Base-by-base conservation (phyloP, 768 basidiomycete genomes). In the Boletus rubescentipes region DNA sequence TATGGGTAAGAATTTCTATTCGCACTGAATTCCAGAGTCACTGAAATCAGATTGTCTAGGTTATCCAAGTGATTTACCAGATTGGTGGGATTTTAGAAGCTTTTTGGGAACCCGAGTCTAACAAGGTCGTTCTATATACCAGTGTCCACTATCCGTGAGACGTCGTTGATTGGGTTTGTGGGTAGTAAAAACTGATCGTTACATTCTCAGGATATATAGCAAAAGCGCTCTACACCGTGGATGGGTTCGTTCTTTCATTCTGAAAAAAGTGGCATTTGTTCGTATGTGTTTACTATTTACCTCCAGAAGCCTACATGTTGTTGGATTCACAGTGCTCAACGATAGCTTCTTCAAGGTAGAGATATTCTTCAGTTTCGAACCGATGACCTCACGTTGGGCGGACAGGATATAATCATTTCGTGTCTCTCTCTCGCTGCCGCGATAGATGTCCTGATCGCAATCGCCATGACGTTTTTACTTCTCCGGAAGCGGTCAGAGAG, bases 371-470 rank as follows among this genome's bases (percentile, higher is more conserved):
- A 16, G 7, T 20, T 34, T 5, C 1, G 8, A 12, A 18, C 5
- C 2, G 9, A 15, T 26, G n/a, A 11, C 4, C 36, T 46, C 11
- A 56, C 21, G 26, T 37, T 15, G 36, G 12, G 26, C 26, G 4
- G 26, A 32, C 21, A 60, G 59, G 15, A 0, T 6, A 0, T 48
- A 4, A 9, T 11, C 15, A 45, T 41, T 9, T 18, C 26, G 5
- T 5, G 14, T 26, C 4, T 61, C n/a, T n/a, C 40, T 9, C 2
- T 46, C 6, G 46, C 32, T 1, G 58, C 52, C 3, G 58, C 8
- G 5, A 30, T 49, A 23, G 62, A 63, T 15, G 15, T 61, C 15
- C 5, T 57, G n/a, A 51, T 64, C 5, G 53, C 58, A 16, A 20
- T 60, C 11, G 43, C 15, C 44, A 21, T 63, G 37, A 57, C 45